phyloP scores from a whole-genome alignment of 345 rosid genomes.

The Schrenkiella parvula region DNA sequence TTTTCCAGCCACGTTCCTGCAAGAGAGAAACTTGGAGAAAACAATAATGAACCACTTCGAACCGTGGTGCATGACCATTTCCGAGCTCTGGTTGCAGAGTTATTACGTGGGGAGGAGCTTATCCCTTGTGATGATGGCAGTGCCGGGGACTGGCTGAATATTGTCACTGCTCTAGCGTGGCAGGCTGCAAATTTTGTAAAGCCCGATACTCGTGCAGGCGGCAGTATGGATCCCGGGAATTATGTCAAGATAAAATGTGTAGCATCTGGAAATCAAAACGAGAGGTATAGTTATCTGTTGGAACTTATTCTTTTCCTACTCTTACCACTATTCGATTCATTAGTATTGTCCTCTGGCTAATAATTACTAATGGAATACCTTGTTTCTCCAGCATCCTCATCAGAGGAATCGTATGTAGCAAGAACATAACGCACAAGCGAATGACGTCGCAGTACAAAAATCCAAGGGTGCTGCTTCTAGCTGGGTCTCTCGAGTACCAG shows the following conservation, averaged over 20 bases:
- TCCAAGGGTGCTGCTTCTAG: conserved; percentile 80
- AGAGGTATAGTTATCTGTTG: conserved; percentile 49
- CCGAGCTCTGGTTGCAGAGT: conserved; percentile 94
- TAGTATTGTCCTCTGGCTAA: not conserved
- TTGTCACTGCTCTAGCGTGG: conserved; percentile 77
- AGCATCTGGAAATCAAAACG: conserved; percentile 76
- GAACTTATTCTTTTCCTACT: not conserved
- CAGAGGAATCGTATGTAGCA: conserved; percentile 92
- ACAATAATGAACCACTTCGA: conserved; percentile 65
- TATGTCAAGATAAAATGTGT: conserved; percentile 96
- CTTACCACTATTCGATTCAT: not conserved
- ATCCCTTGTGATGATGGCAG: conserved; percentile 42
- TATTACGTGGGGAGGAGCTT: conserved; percentile 73
- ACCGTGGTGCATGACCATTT: conserved; percentile 81
- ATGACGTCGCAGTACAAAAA: conserved; percentile 96
- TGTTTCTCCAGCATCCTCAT: conserved; percentile 62
- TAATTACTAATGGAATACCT: not conserved
- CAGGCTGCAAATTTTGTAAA: conserved; percentile 94
- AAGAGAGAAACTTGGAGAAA: conserved; percentile 63
- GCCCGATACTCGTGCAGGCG: conserved; percentile 96
- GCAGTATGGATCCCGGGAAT: conserved; percentile 97
- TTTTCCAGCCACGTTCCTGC: conserved; percentile 58
- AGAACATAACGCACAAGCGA: conserved; percentile 97
- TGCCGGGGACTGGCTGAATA: conserved; percentile 74
- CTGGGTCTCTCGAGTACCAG: conserved; percentile 92